Evolutionary conservation across 768 basidiomycete genomes (phyloP).

Genomic region (Boletus sensibilis): DNA sequence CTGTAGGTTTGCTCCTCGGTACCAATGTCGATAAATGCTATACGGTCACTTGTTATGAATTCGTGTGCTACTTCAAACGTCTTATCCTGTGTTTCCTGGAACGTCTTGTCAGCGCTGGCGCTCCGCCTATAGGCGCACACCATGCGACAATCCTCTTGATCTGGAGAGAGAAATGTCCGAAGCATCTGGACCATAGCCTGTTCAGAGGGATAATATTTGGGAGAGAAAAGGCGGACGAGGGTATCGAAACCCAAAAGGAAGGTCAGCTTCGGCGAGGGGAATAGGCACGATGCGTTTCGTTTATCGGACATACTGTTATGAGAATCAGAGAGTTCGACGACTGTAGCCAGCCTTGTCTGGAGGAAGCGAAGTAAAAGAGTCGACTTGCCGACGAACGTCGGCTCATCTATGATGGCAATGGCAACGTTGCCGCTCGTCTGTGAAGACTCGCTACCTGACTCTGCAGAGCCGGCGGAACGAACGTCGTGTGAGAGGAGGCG

Average conservation of each 20-base stretch:
- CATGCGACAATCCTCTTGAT: conserved; percentile 58
- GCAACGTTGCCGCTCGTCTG: conserved; percentile 50
- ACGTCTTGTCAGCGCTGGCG: conserved; percentile 12
- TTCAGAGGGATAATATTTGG: conserved; percentile 64
- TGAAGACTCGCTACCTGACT: not conserved
- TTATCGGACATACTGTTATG: conserved; percentile 10
- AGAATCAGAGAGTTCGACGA: not conserved
- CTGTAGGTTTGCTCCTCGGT: conserved; percentile 57
- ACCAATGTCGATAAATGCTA: conserved; percentile 63
- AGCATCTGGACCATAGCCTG: conserved; percentile 57
- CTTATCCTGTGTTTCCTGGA: conserved; percentile 32
- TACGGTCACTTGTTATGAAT: conserved; percentile 50
- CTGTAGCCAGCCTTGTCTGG: conserved; percentile 20
- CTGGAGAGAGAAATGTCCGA: conserved; percentile 54
- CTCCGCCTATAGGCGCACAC: conserved; percentile 60
- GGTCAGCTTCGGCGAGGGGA: conserved; percentile 44
- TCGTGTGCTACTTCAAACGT: conserved; percentile 39
- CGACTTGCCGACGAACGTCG: conserved; percentile 86
- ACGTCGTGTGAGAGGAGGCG: conserved; percentile 56
- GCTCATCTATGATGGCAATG: conserved; percentile 81
- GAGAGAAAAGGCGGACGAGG: conserved; percentile 72
- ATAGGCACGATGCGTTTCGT: not conserved
- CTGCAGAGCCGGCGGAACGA: not conserved
- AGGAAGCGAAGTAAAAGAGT: conserved; percentile 54
- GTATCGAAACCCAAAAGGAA: conserved; percentile 87